Percentiles rank a stretch among this genome's conserved stretches.
Conservation (phyloP, 306 rosid species). For the Corylus heterophylla region DNA sequence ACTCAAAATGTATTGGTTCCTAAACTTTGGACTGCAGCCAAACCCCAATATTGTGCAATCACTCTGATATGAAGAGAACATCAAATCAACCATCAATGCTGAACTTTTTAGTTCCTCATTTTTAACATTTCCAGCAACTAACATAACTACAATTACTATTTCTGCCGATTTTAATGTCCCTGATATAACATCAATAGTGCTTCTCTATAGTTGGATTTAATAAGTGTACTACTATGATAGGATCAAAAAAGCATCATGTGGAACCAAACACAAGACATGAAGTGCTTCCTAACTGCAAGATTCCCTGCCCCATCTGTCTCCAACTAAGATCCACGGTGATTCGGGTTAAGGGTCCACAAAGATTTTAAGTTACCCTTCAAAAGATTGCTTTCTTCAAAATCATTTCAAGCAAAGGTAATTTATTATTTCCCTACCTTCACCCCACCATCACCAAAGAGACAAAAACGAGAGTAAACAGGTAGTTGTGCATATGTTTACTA, state of each 20-base stretch:
- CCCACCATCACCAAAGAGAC: not conserved
- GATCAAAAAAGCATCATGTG: constrained; percentile 2
- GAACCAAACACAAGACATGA: constrained; percentile 14
- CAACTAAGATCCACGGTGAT: constrained; percentile 23
- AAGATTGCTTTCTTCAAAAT: not conserved
- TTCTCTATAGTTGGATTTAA: not conserved
- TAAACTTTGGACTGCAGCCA: not conserved
- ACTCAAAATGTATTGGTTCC: not conserved
- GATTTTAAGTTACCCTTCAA: constrained; percentile 24
- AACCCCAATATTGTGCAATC: not conserved
- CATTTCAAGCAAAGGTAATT: not conserved
- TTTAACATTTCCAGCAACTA: not conserved
- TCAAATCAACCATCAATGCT: not conserved
- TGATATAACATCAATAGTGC: not conserved
- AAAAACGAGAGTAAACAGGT: not conserved
- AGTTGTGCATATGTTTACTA: not conserved
- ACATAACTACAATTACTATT: not conserved
- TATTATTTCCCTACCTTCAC: not conserved
- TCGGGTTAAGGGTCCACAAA: constrained; percentile 22
- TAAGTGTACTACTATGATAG: not conserved
- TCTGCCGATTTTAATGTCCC: not conserved
- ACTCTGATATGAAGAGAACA: not conserved
- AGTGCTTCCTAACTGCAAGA: constrained; percentile 18
- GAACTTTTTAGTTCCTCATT: not conserved
- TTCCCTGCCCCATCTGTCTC: constrained; percentile 18